A percentile compares a stretch with the other conserved stretches of the same genome.
phyloP scores from a whole-genome alignment of 441 rosid genomes.

The Viola pubescens region DNA sequence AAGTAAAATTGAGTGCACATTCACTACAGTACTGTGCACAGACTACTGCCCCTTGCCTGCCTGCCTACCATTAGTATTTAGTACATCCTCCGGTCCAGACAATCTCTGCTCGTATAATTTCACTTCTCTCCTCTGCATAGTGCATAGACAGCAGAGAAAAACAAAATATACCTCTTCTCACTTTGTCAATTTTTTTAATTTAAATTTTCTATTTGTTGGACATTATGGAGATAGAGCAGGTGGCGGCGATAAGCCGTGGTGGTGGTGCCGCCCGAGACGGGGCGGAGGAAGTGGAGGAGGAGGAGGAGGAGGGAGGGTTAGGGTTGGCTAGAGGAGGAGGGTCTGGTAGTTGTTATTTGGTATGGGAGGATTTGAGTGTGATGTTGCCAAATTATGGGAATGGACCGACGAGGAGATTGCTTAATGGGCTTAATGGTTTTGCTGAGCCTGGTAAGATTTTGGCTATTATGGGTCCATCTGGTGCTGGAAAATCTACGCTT shows the following conservation, averaged over 20 bases:
- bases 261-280: not conserved
- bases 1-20: no score
- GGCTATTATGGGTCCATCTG: constrained; percentile 98
- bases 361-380: constrained; percentile 74
- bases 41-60: no score
- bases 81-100: not conserved
- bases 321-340: not conserved
- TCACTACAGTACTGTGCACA: no score
- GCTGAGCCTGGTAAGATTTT: constrained; percentile 79
- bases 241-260: not conserved
- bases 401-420: constrained; percentile 61
- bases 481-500: constrained; percentile 89
- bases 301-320: not conserved
- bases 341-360: constrained; percentile 26
- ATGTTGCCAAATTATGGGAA: constrained; percentile 67
- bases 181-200: no score
- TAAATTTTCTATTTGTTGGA: no score
- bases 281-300: not conserved
- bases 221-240: not conserved
- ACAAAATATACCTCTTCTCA: no score
- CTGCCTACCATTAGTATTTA: no score
- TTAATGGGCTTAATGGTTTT: constrained; percentile 65
- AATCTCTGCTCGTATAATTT: constrained; percentile 3
- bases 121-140: not conserved
- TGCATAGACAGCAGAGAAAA: no score